Evolutionary conservation across 2,329 filamentous ascomycete genomes (phyloP).

Genomic region (Ophiostoma fasciatum): DNA sequence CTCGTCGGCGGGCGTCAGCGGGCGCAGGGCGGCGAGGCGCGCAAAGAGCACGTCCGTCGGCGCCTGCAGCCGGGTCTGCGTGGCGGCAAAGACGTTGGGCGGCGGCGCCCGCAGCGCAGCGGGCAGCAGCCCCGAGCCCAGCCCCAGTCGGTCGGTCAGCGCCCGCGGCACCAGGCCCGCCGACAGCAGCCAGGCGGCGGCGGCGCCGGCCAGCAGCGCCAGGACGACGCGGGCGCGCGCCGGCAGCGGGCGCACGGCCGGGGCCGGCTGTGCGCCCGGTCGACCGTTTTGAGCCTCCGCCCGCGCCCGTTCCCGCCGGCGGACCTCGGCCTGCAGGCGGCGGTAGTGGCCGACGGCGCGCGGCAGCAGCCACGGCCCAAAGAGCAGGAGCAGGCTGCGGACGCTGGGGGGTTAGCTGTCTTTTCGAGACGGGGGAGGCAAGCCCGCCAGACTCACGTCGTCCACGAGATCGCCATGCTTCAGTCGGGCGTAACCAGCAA

Average conservation of each 20-base stretch:
- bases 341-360: conserved; percentile 51
- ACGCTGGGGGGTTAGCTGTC: too few species aligned
- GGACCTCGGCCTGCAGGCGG: conserved; percentile 29
- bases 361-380: conserved; percentile 59
- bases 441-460: conserved; percentile 37
- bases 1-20: conserved; percentile 46
- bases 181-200: conserved; percentile 6
- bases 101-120: conserved; percentile 43
- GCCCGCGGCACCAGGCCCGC: conserved; percentile 4
- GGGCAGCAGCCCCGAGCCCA: conserved; percentile 16
- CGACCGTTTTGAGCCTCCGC: too few species aligned
- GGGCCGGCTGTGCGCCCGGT: too few species aligned
- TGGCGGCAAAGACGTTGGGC: conserved; percentile 68
- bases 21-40: conserved; percentile 48
- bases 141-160: too few species aligned
- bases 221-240: conserved; percentile 46
- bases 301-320: conserved; percentile 24
- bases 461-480: conserved; percentile 27
- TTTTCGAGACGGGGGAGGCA: too few species aligned
- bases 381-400: too few species aligned
- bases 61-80: conserved; percentile 69
- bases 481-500: too few species aligned
- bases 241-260: conserved; percentile 30
- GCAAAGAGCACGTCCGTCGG: conserved; percentile 74
- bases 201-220: conserved; percentile 25